Percentiles rank a stretch among this genome's conserved stretches.
These are phyloP conservation scores for Rhizomucor miehei DNA, from an alignment of 371 early-diverging fungal species.

Conservation along the genomic window DNA sequence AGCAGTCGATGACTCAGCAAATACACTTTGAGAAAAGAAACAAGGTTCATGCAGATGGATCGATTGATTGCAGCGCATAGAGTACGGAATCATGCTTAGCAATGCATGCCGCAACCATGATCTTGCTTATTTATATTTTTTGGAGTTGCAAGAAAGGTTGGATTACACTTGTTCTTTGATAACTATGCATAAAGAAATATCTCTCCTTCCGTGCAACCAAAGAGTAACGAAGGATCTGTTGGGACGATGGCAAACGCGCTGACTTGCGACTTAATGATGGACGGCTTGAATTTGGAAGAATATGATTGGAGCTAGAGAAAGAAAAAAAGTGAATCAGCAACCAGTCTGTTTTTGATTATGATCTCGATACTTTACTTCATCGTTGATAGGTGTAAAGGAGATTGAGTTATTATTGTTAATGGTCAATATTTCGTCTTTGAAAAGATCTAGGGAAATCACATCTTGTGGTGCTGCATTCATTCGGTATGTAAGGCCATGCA, in stretches of 20 bases:
- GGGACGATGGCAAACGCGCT: slow-evolving; percentile 58
- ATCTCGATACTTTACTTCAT: slow-evolving; percentile 43
- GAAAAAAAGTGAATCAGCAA: not conserved
- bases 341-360: too few relatives aligned
- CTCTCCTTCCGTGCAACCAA: slow-evolving; percentile 66
- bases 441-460: slow-evolving; percentile 50
- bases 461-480: slow-evolving; percentile 29
- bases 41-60: too few relatives aligned
- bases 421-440: slow-evolving; percentile 63
- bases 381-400: slow-evolving; percentile 65
- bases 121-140: too few relatives aligned
- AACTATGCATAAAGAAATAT: slow-evolving; percentile 58
- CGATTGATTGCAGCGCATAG: too few relatives aligned
- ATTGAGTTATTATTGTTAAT: slow-evolving; percentile 63
- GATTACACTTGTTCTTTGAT: too few relatives aligned
- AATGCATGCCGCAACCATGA: too few relatives aligned
- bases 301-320: slow-evolving; percentile 54
- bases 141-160: too few relatives aligned
- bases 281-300: slow-evolving; percentile 63
- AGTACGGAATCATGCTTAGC: too few relatives aligned
- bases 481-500: not conserved
- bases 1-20: too few relatives aligned
- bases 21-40: too few relatives aligned
- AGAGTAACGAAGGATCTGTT: slow-evolving; percentile 57
- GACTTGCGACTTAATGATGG: slow-evolving; percentile 62